Base-by-base conservation (phyloP, 495 filamentous ascomycete genomes). In the Lasiosphaeria ovina region DNA sequence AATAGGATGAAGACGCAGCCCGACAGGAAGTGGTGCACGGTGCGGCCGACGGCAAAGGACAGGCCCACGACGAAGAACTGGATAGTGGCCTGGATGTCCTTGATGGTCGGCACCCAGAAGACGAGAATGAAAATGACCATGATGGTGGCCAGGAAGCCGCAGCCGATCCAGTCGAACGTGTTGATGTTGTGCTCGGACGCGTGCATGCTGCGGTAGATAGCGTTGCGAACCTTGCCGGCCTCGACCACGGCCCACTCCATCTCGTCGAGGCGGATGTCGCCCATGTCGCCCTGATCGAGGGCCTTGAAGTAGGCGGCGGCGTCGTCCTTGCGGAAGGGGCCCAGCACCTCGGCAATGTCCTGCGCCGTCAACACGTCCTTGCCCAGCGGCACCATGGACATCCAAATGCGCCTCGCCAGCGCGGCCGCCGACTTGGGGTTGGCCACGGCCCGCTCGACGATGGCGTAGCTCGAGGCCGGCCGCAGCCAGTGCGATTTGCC, bases 1-100 rank as follows among this genome's bases (percentile, higher is more conserved):
- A 92, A 87, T 65, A 94, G 93, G 11, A 93, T 75, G 76, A 94
- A 93, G 65, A 94, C 87, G 74, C 87, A 90, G 35, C 87, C 90
- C 8, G 88, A 86, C 2, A 92, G 81, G 38, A 93, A 80, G 72
- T 94, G 89, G 69, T 93, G 88, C 0, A 86, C 83, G 7, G 87
- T 94, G 45, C 79, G 79, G 6, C 87, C 81, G 69, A 93, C 89
- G 54, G 91, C 86, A 72, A 93, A 94, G 60, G 87, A 88, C 34
- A 92, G 71, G 8, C 88, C 91, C 12, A 93, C 79, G 36, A 91
- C 76, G 3, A 89, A 82, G 38, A 87, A 89, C 55, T 88, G 87
- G 58, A 66, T 38, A 3, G 65, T 69, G 8, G 63, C 55, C 31
- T 70, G 66, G 24, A 72, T 69, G 6, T 64, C 59, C 40, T 69